Evolutionary conservation across 768 basidiomycete genomes (phyloP).

Genomic region (Trametes cinnabarina): DNA sequence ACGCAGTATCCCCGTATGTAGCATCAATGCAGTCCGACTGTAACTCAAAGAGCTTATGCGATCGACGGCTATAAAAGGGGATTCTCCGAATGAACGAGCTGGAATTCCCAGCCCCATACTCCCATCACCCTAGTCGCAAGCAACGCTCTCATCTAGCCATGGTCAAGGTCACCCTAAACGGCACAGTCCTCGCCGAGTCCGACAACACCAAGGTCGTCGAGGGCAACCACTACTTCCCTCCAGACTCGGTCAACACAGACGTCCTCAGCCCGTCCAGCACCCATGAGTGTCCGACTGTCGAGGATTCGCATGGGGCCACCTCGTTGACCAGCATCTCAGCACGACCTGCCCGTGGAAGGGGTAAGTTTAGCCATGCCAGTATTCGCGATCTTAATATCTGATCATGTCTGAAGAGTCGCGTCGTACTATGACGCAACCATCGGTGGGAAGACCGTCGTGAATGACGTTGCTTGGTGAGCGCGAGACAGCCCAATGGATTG

Average conservation of each 20-base stretch:
- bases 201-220: conserved; percentile 56
- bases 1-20: neutral
- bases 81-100: neutral
- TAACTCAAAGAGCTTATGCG: neutral
- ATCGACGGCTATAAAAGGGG: conserved; percentile 3
- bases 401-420: conserved; percentile 44
- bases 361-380: conserved; percentile 33
- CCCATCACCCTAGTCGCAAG: neutral
- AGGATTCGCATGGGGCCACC: neutral
- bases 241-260: conserved; percentile 44
- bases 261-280: conserved; percentile 53
- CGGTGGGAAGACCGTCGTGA: conserved; percentile 41
- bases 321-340: conserved; percentile 31
- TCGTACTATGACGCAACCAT: conserved; percentile 62
- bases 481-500: neutral
- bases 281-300: conserved; percentile 30
- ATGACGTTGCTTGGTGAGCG: conserved; percentile 67
- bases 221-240: conserved; percentile 75
- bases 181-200: conserved; percentile 56
- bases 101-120: neutral
- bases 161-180: conserved; percentile 54
- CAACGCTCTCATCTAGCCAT: conserved; percentile 12
- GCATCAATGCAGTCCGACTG: no score
- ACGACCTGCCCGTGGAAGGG: conserved; percentile 72
- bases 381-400: neutral